phyloP scores from a whole-genome alignment of 768 basidiomycete genomes.

The Suillus clintonianus region DNA sequence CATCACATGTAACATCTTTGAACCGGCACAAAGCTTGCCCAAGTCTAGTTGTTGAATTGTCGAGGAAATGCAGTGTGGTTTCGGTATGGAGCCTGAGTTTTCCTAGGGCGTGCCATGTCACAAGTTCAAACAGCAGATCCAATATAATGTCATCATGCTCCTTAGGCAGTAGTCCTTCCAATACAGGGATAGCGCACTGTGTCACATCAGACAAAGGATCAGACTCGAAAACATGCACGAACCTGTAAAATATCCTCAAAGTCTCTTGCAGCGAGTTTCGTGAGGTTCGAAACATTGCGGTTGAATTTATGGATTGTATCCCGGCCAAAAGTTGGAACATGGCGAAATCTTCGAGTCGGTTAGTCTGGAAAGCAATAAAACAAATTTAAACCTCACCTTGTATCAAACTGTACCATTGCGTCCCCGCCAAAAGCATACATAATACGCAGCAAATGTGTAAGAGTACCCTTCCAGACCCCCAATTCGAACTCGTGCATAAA shows the following conservation, averaged over 20 bases:
- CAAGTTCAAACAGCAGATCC: constrained; percentile 16
- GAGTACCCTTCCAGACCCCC: constrained; percentile 36
- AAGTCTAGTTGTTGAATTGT: constrained; percentile 10
- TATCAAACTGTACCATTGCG: neutral
- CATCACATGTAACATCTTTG: constrained; percentile 20
- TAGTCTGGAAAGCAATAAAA: neutral
- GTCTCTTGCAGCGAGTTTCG: constrained; percentile 10
- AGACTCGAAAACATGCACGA: neutral
- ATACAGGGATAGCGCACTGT: constrained; percentile 25
- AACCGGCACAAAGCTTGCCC: constrained; percentile 24
- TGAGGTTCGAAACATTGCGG: constrained; percentile 15
- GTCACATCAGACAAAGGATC: neutral
- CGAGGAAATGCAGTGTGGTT: constrained; percentile 8
- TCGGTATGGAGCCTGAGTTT: constrained; percentile 23
- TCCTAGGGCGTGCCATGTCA: constrained; percentile 17
- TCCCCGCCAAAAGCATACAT: constrained; percentile 17
- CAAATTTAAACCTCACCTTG: neutral
- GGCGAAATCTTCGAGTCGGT: constrained; percentile 9
- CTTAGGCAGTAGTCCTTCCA: constrained; percentile 14
- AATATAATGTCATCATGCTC: constrained; percentile 13
- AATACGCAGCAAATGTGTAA: constrained; percentile 37
- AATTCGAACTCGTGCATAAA: constrained; percentile 42
- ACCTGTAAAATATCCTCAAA: constrained; percentile 15
- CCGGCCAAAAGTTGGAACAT: constrained; percentile 12
- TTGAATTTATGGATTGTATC: constrained; percentile 6